Base-by-base conservation (phyloP, 164 flowering plant species). In the Sedum album region DNA sequence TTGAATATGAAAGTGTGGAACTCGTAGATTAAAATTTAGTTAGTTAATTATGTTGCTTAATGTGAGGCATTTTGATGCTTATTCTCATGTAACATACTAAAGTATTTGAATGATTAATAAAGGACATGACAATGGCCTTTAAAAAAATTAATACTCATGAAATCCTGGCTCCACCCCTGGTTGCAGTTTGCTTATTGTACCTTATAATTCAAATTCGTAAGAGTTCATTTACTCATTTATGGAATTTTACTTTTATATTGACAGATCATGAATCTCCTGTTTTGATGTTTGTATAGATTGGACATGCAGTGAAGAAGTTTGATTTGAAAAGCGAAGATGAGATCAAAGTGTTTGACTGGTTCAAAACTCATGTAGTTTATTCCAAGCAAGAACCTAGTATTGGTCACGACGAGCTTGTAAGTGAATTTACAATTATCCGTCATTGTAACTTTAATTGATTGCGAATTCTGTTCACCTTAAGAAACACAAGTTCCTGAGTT, bases 341-440 rank as follows among this genome's bases (percentile, higher is more conserved):
- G 60, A 61, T 75, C 73, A 82, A 73, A 72, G 91, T 90, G 77
- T 88, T 94, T 77, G 84, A 84, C 74, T 91, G 96, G 92, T 94
- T 91, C 49, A 87, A 73, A 73, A 69, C 72, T 4, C 77, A 90
- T 78, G 96, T 94, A 36, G 68, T 91, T 69, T 78, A 63, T 64
- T 75, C 82, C 71, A 90, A 80, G 85, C 79, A 82, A 74, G 97
- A 90, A 66, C 84, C 93, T 60, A 80, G 89, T 75, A 83, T 94
- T 69, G 84, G 69, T 68, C 96, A 94, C 73, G 78, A 87, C 46
- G 97, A 91, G 70, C 89, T 94, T 77, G 99, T 94, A 73, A 81
- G 99, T 78, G 15, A n/a, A 6, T 21, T 65, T 11, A 13, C 15
- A 38, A 25, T 9, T 65, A 36, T 41, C 42, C 15, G 21, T 57